These are phyloP conservation scores for Russula brevipes DNA, from an alignment of 768 basidiomycete genomes.

Conservation along the genomic window DNA sequence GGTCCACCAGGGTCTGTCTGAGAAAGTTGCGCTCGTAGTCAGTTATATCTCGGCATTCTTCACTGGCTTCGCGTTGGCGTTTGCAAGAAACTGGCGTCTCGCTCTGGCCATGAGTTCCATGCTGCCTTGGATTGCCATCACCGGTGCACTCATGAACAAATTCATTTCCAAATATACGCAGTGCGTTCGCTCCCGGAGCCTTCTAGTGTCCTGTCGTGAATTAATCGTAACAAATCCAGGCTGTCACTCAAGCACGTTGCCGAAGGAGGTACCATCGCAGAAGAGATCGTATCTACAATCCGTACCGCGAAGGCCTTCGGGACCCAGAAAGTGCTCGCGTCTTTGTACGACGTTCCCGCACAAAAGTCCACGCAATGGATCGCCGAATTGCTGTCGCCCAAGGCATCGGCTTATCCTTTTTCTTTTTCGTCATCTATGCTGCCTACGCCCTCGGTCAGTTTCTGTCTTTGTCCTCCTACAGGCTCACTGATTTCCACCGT, in stretches of 20 bases:
- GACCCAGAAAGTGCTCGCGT: constrained; percentile 55
- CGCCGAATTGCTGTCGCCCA: constrained; percentile 51
- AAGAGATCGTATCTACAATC: constrained; percentile 85
- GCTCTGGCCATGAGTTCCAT: constrained; percentile 79
- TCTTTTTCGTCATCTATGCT: constrained; percentile 77
- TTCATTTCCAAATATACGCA: constrained; percentile 58
- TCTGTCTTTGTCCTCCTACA: neutral
- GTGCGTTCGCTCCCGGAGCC: constrained; percentile 35
- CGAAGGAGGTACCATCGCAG: constrained; percentile 71
- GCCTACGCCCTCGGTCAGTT: constrained; percentile 59
- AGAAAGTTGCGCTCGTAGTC: constrained; percentile 74
- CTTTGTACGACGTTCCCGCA: constrained; percentile 60
- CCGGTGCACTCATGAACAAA: constrained; percentile 69
- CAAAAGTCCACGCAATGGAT: constrained; percentile 47
- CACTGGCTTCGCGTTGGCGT: constrained; percentile 76
- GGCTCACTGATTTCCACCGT: neutral
- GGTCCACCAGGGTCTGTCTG: constrained; percentile 86
- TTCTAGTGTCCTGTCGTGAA: neutral
- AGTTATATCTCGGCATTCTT: constrained; percentile 67
- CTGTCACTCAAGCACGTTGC: constrained; percentile 66
- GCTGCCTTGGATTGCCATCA: constrained; percentile 73
- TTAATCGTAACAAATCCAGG: constrained; percentile 33
- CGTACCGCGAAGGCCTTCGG: constrained; percentile 89
- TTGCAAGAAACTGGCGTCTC: constrained; percentile 68
- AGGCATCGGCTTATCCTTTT: constrained; percentile 54